Evolutionary conservation across 495 filamentous ascomycete genomes (phyloP).

Genomic region (Penicillium robsamsonii): DNA sequence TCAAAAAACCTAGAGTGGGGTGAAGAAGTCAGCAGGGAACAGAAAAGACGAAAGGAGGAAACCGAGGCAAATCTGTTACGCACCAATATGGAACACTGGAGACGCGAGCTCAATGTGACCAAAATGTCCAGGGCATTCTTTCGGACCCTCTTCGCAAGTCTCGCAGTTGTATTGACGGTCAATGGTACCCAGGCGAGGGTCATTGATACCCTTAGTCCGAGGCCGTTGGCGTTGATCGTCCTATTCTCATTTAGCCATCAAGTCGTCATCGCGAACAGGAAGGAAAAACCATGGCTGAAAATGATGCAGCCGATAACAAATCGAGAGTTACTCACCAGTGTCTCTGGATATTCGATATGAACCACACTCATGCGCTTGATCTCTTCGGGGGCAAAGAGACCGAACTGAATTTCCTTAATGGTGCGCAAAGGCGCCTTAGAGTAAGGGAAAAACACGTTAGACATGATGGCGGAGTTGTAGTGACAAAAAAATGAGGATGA

Average conservation of each 20-base stretch:
- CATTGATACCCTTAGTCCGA: conserved; percentile 85
- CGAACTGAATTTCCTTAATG: conserved; percentile 98
- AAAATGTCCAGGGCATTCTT: conserved; percentile 95
- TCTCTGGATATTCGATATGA: conserved; percentile 92
- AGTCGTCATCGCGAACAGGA: conserved; percentile 7
- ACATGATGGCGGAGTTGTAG: conserved; percentile 62
- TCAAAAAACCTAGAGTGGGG: conserved; percentile 72
- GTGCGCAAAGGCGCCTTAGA: conserved; percentile 94
- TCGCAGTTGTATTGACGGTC: conserved; percentile 91
- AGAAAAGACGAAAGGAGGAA: neutral
- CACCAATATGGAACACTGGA: conserved; percentile 85
- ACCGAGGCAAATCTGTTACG: conserved; percentile 23
- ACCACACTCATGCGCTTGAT: conserved; percentile 96
- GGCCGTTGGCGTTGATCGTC: conserved; percentile 87
- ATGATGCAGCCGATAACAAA: neutral
- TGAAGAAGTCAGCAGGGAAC: conserved; percentile 31
- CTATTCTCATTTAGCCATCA: conserved; percentile 38
- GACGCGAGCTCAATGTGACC: conserved; percentile 95
- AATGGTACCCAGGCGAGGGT: conserved; percentile 90
- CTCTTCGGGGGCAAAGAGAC: conserved; percentile 92
- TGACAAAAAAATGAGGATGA: conserved; percentile 11
- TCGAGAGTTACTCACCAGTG: conserved; percentile 62
- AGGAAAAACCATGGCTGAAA: neutral
- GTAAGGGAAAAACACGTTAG: conserved; percentile 86
- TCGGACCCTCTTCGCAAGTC: conserved; percentile 91